Conservation (phyloP, 306 rosid genomes). For the Gastrolobium bilobum region DNA sequence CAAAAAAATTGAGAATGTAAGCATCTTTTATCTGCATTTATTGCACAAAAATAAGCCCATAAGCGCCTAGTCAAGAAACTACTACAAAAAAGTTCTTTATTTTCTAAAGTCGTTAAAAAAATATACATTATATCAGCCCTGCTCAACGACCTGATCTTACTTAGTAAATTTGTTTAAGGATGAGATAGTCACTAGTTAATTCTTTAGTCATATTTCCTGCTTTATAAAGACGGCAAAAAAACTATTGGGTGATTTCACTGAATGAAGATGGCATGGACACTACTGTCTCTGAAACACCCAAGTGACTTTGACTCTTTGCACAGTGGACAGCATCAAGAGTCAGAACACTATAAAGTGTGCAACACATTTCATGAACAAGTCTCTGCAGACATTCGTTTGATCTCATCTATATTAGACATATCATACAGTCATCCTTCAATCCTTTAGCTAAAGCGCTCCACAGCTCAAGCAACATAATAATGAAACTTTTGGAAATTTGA, state of each 20-base stretch:
- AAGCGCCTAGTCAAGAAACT: slow-evolving; percentile 36
- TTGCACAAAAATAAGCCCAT: slow-evolving; percentile 37
- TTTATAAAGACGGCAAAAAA: slow-evolving; percentile 1
- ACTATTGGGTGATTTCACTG: slow-evolving; percentile 1
- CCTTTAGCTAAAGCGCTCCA: background rate
- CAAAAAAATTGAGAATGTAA: slow-evolving; percentile 83
- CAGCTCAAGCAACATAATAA: slow-evolving; percentile 3
- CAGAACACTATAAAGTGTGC: slow-evolving; percentile 2
- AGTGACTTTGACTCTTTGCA: background rate
- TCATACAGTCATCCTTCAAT: background rate
- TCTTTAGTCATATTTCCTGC: background rate
- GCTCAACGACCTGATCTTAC: slow-evolving; percentile 2
- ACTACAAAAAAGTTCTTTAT: slow-evolving; percentile 36
- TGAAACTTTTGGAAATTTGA: background rate
- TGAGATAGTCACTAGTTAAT: background rate
- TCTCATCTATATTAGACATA: background rate
- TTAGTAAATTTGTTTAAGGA: background rate
- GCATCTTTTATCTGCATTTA: slow-evolving; percentile 93
- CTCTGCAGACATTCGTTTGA: background rate
- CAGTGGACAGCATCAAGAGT: slow-evolving; percentile 8
- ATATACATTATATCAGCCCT: background rate
- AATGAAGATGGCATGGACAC: slow-evolving; percentile 8
- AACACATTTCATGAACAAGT: background rate
- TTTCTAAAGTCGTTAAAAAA: slow-evolving; percentile 17
- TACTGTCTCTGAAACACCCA: background rate